Percentiles rank a stretch among this genome's conserved stretches.
These are phyloP conservation scores for Pugionium dolabratum DNA, from an alignment of 345 rosid species.

Conservation along the genomic window DNA sequence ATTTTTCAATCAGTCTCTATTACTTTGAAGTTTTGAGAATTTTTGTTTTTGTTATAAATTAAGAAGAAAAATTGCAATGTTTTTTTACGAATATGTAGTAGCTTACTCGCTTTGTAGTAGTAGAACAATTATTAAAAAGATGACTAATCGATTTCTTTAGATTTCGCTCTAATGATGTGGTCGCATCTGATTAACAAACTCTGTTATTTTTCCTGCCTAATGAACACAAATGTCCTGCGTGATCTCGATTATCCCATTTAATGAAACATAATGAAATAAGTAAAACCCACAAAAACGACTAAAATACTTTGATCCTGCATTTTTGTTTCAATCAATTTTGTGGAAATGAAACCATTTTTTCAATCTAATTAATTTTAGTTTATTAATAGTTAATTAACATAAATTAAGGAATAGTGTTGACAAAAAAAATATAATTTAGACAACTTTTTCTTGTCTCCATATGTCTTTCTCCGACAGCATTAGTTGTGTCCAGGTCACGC, in stretches of 20 bases:
- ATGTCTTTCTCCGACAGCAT: constrained; percentile 30
- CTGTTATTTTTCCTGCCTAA: constrained; percentile 9
- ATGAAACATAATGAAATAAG: constrained; percentile 13
- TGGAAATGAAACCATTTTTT: background rate
- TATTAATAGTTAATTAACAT: no score
- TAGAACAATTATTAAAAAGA: background rate
- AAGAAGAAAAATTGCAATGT: background rate
- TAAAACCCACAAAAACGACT: background rate
- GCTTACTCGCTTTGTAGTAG: no score
- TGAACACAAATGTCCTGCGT: background rate
- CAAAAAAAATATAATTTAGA: background rate
- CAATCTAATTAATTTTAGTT: background rate
- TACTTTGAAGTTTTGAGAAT: background rate
- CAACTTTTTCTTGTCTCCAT: constrained; percentile 24
- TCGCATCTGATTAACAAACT: constrained; percentile 23
- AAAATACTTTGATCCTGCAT: background rate
- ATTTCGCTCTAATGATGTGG: constrained; percentile 32
- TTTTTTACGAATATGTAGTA: background rate
- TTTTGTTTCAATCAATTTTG: background rate
- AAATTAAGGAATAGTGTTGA: no score
- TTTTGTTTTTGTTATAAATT: constrained; percentile 4
- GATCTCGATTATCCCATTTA: constrained; percentile 22
- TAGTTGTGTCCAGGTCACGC: constrained; percentile 44
- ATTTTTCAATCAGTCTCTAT: no score
- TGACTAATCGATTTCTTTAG: constrained; percentile 22